Base-by-base conservation (phyloP, 495 filamentous ascomycete genomes). In the Xylaria scruposa region DNA sequence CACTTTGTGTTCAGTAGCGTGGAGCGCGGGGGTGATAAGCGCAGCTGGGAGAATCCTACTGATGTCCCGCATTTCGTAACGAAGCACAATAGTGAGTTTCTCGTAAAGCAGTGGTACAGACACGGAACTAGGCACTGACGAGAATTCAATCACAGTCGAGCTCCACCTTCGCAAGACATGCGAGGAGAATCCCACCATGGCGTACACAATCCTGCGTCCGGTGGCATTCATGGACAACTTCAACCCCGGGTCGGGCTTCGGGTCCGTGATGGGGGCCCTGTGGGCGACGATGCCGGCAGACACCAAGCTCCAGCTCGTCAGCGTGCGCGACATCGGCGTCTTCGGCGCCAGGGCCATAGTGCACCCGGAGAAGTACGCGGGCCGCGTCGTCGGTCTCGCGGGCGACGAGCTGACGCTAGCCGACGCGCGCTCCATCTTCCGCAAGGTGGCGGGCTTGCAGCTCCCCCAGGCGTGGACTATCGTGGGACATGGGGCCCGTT, bases 1-100 rank as follows among this genome's bases (percentile, higher is more conserved):
- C 85, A 88, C 76, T 90, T 93, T 78, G 87, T 93, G 21, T 92
- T 92, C 79, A 84, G 81, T 29, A 90, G 88, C 42, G 90, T 92
- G 13, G 92, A 93, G 72, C 89, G 91, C 24, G 90, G 90, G 63
- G 91, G 90, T 58, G 84, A 88, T 36, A 78, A 79, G 1, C 74
- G 72, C 68, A 88, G 85, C 64, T 85, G 84, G 74, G 73, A 81
- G 19, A 90, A 86, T 71, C 85, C 88, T 12, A 92, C 91, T 2
- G 72, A 83, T 2, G 79, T 92, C 61, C 86, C 87, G 53, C 91
- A 93, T 76, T 93, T 92, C 78, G 75, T 80, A 62, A 78, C 74
- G 78, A 93, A 93, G 80, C 87, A 91, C 74, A 78, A 88, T 38
- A 86, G 93, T 77, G 90, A 93, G 81, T 62, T n/a, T 29, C 2